Conservation (phyloP, 2,329 filamentous ascomycete genomes). For the Fusarium sp. region DNA sequence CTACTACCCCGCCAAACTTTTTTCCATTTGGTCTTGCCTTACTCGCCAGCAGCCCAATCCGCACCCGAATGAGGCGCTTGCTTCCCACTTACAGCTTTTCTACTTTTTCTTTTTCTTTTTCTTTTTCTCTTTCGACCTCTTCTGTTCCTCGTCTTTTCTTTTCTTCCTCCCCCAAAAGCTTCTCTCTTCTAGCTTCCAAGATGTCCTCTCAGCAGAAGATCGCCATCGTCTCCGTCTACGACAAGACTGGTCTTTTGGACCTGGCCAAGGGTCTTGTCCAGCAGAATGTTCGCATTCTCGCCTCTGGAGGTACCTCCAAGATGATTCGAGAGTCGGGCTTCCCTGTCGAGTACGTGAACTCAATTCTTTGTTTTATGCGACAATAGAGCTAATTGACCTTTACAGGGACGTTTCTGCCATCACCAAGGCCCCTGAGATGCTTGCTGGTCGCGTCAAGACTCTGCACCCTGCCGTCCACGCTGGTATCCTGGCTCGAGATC, state of each 20-base stretch:
- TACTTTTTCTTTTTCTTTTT: conserved; percentile 8
- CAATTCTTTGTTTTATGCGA: neutral
- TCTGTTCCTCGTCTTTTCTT: conserved; percentile 2
- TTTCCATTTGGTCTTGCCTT: conserved; percentile 35
- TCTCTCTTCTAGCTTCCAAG: conserved; percentile 36
- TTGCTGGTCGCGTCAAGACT: conserved; percentile 86
- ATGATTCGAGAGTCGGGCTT: conserved; percentile 98
- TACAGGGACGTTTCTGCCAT: conserved; percentile 94
- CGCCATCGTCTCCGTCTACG: conserved; percentile 97
- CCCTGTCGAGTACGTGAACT: conserved; percentile 83
- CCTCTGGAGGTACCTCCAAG: conserved; percentile 93
- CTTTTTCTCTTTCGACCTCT: conserved; percentile 6
- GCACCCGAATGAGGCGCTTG: conserved; percentile 29
- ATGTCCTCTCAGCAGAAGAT: conserved; percentile 64
- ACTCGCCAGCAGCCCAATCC: conserved; percentile 34
- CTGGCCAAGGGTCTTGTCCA: conserved; percentile 89
- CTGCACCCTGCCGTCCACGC: conserved; percentile 93
- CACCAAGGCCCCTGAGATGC: conserved; percentile 96
- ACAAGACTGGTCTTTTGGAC: conserved; percentile 96
- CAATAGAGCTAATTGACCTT: conserved; percentile 18
- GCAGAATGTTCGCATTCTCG: conserved; percentile 91
- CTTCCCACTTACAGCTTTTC: conserved; percentile 30
- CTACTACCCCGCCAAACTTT: conserved; percentile 48
- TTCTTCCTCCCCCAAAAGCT: conserved; percentile 9
- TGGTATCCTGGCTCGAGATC: conserved; percentile 91